Base-by-base conservation (phyloP, 2,329 filamentous ascomycete species). In the Aquanectria penicillioides region DNA sequence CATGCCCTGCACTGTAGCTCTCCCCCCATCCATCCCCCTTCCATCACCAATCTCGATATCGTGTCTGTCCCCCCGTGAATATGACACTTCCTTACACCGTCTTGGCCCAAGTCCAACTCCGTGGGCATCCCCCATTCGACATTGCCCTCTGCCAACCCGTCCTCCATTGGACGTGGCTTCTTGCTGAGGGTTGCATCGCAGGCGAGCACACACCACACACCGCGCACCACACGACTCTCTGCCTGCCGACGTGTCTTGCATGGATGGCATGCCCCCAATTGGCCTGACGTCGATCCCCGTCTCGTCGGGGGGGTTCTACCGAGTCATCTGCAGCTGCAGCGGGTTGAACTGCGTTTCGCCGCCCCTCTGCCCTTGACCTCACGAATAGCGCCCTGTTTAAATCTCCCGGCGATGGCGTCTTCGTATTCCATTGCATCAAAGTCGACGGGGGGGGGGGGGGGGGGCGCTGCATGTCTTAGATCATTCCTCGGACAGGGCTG, bases 181-280 rank as follows among this genome's bases (percentile, higher is more conserved):
- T 8, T 12, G 10, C 17, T 11, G 17, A 51, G 55, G 41, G 55
- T 58, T 40, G 49, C 55, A 57, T 51, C 54, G 54, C 40, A 52
- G 47, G 17, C 33, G 23, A 51, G 47, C 26, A 46, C 33, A 28
- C 47, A 57, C 54, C 53, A 57, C 54, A 31, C 53, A 26, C 23
- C 28, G 20, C 38, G 20, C 23, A 28, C 7, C 7, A 28, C 15
- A 11, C 33, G 33, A 17, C 23, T 26, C 48, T 34, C 50, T 44
- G 54, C 41, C 48, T 40, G 55, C 36, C 55, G 48, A 58, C 55
- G 55, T 53, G 55, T 58, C 55, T 58, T 53, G 55, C 55, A 58
- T 58, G 34, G 34, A n/a, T 15, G 23, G 13, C 20, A 20, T 18
- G 8, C 17, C 20, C 22, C 41, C 37, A 5, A 46, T 52, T 51